A percentile compares a stretch with the other conserved stretches of the same genome.
phyloP scores from a whole-genome alignment of 2,329 filamentous ascomycete species.

The Passalora sequoiae region DNA sequence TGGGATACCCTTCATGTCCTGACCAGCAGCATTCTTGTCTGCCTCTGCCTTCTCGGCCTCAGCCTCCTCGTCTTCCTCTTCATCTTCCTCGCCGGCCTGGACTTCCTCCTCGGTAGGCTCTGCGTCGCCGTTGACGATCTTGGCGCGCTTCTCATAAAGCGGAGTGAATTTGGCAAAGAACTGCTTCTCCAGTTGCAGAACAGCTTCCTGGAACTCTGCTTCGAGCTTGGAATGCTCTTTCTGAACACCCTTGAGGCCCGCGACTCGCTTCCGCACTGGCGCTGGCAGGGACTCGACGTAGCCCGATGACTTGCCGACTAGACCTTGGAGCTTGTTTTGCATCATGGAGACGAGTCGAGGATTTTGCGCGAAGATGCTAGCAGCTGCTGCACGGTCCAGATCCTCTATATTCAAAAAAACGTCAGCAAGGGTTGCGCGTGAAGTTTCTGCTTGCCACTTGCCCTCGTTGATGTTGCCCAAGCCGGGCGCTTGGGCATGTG shows the following conservation, averaged over 20 bases:
- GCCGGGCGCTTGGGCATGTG: slow-evolving; percentile 90
- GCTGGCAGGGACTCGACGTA: slow-evolving; percentile 95
- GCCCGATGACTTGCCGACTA: slow-evolving; percentile 91
- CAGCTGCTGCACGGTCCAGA: slow-evolving; percentile 77
- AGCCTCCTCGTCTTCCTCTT: slow-evolving; percentile 61
- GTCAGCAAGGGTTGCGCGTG: not conserved
- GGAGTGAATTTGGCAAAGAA: slow-evolving; percentile 99
- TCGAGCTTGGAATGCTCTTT: slow-evolving; percentile 98
- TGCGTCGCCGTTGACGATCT: slow-evolving; percentile 78
- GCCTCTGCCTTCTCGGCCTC: slow-evolving; percentile 54
- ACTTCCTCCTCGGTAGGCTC: slow-evolving; percentile 88
- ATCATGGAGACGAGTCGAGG: slow-evolving; percentile 95
- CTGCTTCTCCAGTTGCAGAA: slow-evolving; percentile 97
- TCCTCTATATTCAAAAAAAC: slow-evolving; percentile 61
- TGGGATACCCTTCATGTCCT: slow-evolving; percentile 72
- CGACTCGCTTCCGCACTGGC: slow-evolving; percentile 84
- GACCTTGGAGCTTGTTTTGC: slow-evolving; percentile 86
- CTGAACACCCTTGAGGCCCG: slow-evolving; percentile 94
- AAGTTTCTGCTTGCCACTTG: slow-evolving; percentile 44
- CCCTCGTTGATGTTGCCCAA: slow-evolving; percentile 96
- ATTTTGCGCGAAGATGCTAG: slow-evolving; percentile 92
- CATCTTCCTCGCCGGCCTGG: slow-evolving; percentile 74
- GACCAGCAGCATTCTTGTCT: slow-evolving; percentile 51
- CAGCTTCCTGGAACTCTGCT: slow-evolving; percentile 97
- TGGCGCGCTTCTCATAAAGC: slow-evolving; percentile 88